Percentiles rank a stretch among this genome's conserved stretches.
Evolutionary conservation across 345 rosid species (phyloP).

Genomic region (Hibiscus syriacus): DNA sequence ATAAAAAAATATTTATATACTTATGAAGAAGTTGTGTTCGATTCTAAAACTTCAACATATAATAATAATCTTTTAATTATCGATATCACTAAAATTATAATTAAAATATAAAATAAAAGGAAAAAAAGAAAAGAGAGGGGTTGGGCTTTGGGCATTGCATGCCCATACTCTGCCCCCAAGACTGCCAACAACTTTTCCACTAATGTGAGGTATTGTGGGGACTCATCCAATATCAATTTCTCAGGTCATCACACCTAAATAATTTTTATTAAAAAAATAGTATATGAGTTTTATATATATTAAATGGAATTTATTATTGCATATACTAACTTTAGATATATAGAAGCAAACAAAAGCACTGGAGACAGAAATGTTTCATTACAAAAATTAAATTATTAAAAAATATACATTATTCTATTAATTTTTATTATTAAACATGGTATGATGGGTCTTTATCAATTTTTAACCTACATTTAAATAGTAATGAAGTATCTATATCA

Average conservation of each 20-base stretch:
- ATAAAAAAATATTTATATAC: no score
- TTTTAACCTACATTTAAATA: not conserved
- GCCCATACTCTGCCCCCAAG: conserved; percentile 41
- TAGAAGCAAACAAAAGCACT: conserved; percentile 5
- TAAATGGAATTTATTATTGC: no score
- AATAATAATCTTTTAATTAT: no score
- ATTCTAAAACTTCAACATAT: no score
- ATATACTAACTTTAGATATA: not conserved
- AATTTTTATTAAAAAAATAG: no score
- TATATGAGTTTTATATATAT: conserved; percentile 9
- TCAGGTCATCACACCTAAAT: conserved; percentile 22
- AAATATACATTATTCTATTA: not conserved
- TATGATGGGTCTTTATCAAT: not conserved
- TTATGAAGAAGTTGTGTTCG: no score
- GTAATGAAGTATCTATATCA: not conserved
- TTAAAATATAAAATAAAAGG: not conserved
- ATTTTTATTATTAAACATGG: not conserved
- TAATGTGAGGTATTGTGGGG: conserved; percentile 44
- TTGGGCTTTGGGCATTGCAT: conserved; percentile 9
- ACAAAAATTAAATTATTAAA: not conserved
- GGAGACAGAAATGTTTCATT: not conserved
- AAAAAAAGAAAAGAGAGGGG: not conserved
- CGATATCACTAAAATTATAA: no score
- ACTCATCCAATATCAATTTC: conserved; percentile 12
- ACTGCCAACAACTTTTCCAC: conserved; percentile 60